A percentile compares a stretch with the other conserved stretches of the same genome.
These are phyloP conservation scores for Senna tora DNA, from an alignment of 306 rosid genomes.

Conservation along the genomic window DNA sequence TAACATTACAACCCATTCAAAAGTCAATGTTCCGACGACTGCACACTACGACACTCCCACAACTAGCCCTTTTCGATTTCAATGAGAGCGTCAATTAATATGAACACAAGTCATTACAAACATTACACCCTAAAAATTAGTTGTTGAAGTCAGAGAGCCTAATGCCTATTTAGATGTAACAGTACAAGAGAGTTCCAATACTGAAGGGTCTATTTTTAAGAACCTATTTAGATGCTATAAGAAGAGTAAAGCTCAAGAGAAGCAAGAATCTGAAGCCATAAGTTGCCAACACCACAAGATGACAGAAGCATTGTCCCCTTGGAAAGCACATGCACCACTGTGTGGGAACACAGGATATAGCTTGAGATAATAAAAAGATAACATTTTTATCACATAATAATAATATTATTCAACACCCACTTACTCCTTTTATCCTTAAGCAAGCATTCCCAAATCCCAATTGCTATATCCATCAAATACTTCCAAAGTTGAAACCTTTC, in stretches of 20 bases:
- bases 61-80: too few species aligned
- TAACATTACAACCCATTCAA: too few species aligned
- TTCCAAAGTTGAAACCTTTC: not conserved
- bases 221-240: slow-evolving; percentile 37
- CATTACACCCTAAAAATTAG: too few species aligned
- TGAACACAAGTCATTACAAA: too few species aligned
- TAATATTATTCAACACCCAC: slow-evolving; percentile 46
- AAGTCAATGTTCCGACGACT: too few species aligned
- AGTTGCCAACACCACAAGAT: slow-evolving; percentile 47
- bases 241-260: slow-evolving; percentile 39
- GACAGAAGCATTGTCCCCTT: slow-evolving; percentile 58
- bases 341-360: slow-evolving; percentile 47
- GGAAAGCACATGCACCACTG: slow-evolving; percentile 49
- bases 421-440: slow-evolving; percentile 14
- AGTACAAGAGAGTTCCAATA: slow-evolving; percentile 22
- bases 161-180: too few species aligned
- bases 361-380: slow-evolving; percentile 40
- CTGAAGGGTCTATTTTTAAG: slow-evolving; percentile 31
- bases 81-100: too few species aligned
- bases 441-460: slow-evolving; percentile 27
- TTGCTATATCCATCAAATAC: slow-evolving; percentile 30
- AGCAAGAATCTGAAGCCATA: slow-evolving; percentile 54
- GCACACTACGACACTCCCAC: too few species aligned
- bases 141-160: too few species aligned
- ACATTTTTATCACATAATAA: slow-evolving; percentile 26